phyloP scores from a whole-genome alignment of 148 eudicot genomes.

The Silene uniflora region DNA sequence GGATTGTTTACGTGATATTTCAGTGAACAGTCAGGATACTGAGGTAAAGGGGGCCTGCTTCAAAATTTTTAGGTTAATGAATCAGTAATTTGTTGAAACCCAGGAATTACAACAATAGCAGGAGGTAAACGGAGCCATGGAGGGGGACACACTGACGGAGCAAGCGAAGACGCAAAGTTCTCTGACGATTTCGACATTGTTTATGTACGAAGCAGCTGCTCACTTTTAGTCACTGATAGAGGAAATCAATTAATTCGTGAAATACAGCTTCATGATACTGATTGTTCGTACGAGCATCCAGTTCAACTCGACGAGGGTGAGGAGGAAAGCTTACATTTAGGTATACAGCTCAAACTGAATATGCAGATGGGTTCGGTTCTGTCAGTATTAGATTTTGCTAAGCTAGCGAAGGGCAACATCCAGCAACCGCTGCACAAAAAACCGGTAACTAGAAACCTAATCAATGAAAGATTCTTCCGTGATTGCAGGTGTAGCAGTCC shows the following conservation, averaged over 20 bases:
- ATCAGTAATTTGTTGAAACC: conserved; percentile 3
- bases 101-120: conserved; percentile 87
- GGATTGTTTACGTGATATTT: too few species aligned
- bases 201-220: conserved; percentile 61
- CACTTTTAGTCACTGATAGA: conserved; percentile 71
- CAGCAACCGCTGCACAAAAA: too few species aligned
- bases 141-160: conserved; percentile 66
- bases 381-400: too few species aligned
- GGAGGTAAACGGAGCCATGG: conserved; percentile 68
- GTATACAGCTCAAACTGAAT: conserved; percentile 27
- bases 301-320: conserved; percentile 21
- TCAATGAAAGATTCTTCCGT: background rate
- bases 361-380: background rate
- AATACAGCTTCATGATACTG: conserved; percentile 67
- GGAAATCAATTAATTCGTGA: conserved; percentile 86
- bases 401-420: too few species aligned
- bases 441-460: too few species aligned
- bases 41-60: background rate
- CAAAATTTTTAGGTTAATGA: background rate
- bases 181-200: conserved; percentile 76
- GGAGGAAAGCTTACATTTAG: conserved; percentile 55
- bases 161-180: conserved; percentile 68
- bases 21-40: background rate
- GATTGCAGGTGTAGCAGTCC: conserved; percentile 58
- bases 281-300: conserved; percentile 46